Evolutionary conservation across 75 land plant genomes (phyloP).

Genomic region (Sequoiadendron giganteum): DNA sequence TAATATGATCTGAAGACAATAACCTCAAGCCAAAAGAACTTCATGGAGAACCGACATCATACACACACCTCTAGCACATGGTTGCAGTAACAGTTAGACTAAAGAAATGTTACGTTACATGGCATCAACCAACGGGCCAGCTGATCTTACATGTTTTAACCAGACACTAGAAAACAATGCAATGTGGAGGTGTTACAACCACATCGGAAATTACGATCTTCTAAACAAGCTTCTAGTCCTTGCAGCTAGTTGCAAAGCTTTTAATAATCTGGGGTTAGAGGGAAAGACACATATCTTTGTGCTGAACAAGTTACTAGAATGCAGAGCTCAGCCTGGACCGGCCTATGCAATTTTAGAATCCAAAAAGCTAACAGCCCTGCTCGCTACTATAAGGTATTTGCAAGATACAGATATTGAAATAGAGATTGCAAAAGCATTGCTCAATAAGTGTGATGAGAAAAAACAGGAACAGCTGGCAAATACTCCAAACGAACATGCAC

Average conservation of each 20-base stretch:
- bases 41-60: not conserved
- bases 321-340: not conserved
- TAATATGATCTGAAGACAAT: too few species aligned
- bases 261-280: fast-evolving
- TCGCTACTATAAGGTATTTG: not conserved
- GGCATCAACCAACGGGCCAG: not conserved
- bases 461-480: not conserved
- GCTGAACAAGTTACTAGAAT: not conserved
- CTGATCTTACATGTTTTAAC: not conserved
- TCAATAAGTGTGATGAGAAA: not conserved
- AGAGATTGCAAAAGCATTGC: not conserved
- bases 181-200: not conserved
- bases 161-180: not conserved
- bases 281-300: not conserved
- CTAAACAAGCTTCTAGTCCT: not conserved
- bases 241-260: not conserved
- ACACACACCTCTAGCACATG: not conserved
- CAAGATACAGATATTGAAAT: not conserved
- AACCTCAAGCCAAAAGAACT: too few species aligned
- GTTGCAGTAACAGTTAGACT: not conserved
- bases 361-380: not conserved
- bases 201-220: not conserved
- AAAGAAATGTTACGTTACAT: not conserved
- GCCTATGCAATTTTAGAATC: not conserved
- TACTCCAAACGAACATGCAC: not conserved